These are phyloP conservation scores for Graphilbum fragrans DNA, from an alignment of 2,329 filamentous ascomycete genomes.

Conservation along the genomic window DNA sequence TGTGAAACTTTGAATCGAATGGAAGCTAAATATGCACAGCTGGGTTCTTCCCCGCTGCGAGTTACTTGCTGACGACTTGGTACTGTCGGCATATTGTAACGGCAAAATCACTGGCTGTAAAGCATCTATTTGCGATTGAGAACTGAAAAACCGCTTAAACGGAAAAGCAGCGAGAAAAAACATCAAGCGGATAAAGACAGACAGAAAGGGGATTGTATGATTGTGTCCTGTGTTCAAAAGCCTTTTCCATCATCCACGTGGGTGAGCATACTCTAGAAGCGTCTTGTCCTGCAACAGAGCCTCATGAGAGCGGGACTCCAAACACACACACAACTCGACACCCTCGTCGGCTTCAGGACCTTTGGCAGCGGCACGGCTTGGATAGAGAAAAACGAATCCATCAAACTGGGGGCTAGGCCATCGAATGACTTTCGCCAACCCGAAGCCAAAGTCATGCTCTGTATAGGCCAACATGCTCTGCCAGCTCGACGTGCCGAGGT, in stretches of 20 bases:
- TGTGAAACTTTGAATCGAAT: too few relatives aligned
- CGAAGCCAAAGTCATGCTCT: constrained; percentile 18
- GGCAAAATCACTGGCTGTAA: too few relatives aligned
- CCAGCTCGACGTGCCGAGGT: constrained; percentile 16
- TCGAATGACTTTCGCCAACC: constrained; percentile 8
- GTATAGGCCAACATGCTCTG: constrained; percentile 7
- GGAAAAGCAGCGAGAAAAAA: too few relatives aligned
- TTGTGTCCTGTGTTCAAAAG: too few relatives aligned
- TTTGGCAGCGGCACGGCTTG: not conserved
- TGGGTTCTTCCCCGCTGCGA: too few relatives aligned
- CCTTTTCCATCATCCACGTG: not conserved
- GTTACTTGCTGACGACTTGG: too few relatives aligned
- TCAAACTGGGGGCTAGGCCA: constrained; percentile 4
- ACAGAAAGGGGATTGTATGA: too few relatives aligned
- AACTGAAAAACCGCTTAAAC: too few relatives aligned
- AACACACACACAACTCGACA: constrained; percentile 3
- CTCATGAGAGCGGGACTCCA: not conserved
- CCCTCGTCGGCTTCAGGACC: constrained; percentile 3
- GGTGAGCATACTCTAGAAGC: not conserved
- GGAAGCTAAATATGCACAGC: too few relatives aligned
- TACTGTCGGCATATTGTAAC: too few relatives aligned
- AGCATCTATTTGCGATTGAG: too few relatives aligned
- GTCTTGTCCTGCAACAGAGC: not conserved
- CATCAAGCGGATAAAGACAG: too few relatives aligned
- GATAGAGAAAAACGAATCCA: constrained; percentile 7